These are phyloP conservation scores for Xylaria acuta DNA, from an alignment of 495 filamentous ascomycete genomes.

Conservation along the genomic window DNA sequence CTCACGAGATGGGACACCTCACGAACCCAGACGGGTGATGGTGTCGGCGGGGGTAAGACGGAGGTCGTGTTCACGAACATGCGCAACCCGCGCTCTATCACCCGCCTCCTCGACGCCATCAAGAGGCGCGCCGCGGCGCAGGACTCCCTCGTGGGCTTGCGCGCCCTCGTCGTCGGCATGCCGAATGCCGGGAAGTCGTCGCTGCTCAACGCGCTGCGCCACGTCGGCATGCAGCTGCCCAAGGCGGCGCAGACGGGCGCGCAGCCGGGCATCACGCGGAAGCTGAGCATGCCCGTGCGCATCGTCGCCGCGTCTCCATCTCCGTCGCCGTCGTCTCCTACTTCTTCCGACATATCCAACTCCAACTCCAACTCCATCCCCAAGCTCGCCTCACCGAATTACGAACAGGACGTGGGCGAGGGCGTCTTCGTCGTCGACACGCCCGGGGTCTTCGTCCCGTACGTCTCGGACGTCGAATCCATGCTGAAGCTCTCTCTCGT, in stretches of 20 bases:
- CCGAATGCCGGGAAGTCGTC: constrained; percentile 95
- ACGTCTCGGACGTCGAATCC: constrained; percentile 78
- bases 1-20: constrained; percentile 53
- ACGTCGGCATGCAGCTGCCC: constrained; percentile 57
- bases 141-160: constrained; percentile 61
- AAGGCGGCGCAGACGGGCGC: constrained; percentile 85
- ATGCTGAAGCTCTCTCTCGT: constrained; percentile 94
- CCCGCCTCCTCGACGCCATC: constrained; percentile 41
- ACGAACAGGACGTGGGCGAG: constrained; percentile 47
- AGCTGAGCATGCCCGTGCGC: constrained; percentile 81
- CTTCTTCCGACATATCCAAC: background rate
- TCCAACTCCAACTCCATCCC: constrained; percentile 22
- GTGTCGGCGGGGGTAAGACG: constrained; percentile 39
- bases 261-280: constrained; percentile 88
- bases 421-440: constrained; percentile 60
- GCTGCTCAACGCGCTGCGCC: constrained; percentile 84
- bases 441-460: constrained; percentile 89
- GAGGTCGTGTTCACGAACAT: constrained; percentile 40
- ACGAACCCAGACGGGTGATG: background rate
- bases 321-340: background rate
- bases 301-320: constrained; percentile 51
- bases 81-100: constrained; percentile 49
- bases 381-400: constrained; percentile 36
- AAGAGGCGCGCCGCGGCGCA: constrained; percentile 39
- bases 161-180: constrained; percentile 92